These are phyloP conservation scores for Plasmodium gallinaceum DNA, from an alignment of 169 alveolate species.

Conservation along the genomic window DNA sequence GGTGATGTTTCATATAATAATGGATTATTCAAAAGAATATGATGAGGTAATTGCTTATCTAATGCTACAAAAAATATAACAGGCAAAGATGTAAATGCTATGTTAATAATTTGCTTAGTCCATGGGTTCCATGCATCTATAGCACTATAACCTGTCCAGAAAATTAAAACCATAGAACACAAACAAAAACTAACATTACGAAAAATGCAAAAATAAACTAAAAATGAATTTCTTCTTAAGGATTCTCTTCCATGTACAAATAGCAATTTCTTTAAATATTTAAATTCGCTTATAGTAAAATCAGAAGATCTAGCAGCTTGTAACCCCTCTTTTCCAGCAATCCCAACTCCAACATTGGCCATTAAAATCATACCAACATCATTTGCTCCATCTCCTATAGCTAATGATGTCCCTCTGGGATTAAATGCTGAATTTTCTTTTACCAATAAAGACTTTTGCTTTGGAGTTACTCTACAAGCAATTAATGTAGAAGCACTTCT, in stretches of 20 bases:
- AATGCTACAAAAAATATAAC: slow-evolving; percentile 84
- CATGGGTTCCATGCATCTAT: slow-evolving; percentile 86
- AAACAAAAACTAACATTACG: slow-evolving; percentile 82
- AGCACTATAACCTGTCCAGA: slow-evolving; percentile 85
- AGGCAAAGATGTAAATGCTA: slow-evolving; percentile 85
- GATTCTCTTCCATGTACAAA: slow-evolving; percentile 92
- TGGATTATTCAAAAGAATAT: slow-evolving; percentile 83
- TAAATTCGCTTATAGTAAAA: slow-evolving; percentile 91
- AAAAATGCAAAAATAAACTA: slow-evolving; percentile 86
- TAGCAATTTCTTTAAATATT: slow-evolving; percentile 88
- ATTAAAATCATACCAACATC: slow-evolving; percentile 99
- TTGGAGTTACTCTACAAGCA: slow-evolving; percentile 98
- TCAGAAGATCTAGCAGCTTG: slow-evolving; percentile 95
- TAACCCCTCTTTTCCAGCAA: slow-evolving; percentile 97
- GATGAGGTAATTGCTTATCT: slow-evolving; percentile 87
- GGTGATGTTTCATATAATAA: slow-evolving; percentile 82
- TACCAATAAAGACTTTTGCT: slow-evolving; percentile 97
- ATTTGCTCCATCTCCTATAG: slow-evolving; percentile 99
- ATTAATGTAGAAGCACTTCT: slow-evolving; percentile 90
- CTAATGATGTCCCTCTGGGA: slow-evolving; percentile 87
- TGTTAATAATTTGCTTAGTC: slow-evolving; percentile 86
- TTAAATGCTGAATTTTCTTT: slow-evolving; percentile 91
- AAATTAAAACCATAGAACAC: slow-evolving; percentile 79
- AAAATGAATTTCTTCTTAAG: slow-evolving; percentile 86
- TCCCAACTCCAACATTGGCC: slow-evolving; percentile 99